A percentile compares a stretch with the other conserved stretches of the same genome.
Evolutionary conservation across 768 basidiomycete species (phyloP).

Genomic region (Leucocoprinus birnbaumii): DNA sequence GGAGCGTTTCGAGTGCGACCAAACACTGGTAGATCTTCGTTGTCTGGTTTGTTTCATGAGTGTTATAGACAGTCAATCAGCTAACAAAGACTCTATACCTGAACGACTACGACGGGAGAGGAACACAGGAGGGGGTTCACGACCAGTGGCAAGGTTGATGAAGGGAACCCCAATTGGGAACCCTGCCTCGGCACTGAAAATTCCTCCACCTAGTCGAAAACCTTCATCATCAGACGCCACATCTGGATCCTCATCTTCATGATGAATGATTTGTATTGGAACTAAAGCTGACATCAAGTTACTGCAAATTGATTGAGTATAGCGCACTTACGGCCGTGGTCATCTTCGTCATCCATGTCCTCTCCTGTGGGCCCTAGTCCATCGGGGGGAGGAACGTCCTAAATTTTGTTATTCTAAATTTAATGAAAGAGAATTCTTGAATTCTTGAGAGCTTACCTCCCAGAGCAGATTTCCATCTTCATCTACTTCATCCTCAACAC

Average conservation of each 20-base stretch:
- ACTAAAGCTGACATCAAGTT: slow-evolving; percentile 16
- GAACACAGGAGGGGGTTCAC: slow-evolving; percentile 28
- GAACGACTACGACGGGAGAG: slow-evolving; percentile 9
- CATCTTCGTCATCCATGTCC: slow-evolving; percentile 60
- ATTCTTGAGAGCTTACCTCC: slow-evolving; percentile 25
- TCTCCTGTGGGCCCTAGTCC: slow-evolving; percentile 43
- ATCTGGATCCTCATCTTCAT: slow-evolving; percentile 62
- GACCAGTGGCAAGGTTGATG: slow-evolving; percentile 37
- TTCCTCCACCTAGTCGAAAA: slow-evolving; percentile 38
- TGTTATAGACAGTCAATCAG: slow-evolving; percentile 8
- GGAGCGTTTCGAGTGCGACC: slow-evolving; percentile 55
- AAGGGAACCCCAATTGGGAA: slow-evolving; percentile 56
- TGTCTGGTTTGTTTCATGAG: slow-evolving; percentile 26
- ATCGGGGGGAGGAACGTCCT: slow-evolving; percentile 55
- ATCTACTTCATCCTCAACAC: slow-evolving; percentile 39
- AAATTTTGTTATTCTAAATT: no score
- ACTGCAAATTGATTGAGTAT: neutral
- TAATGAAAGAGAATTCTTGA: neutral
- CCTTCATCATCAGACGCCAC: slow-evolving; percentile 67
- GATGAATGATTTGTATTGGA: slow-evolving; percentile 57
- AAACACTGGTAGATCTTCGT: slow-evolving; percentile 61
- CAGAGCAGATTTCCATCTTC: slow-evolving; percentile 28
- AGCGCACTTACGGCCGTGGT: slow-evolving; percentile 42
- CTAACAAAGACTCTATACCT: slow-evolving; percentile 31
- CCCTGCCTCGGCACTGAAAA: slow-evolving; percentile 42